phyloP scores from a whole-genome alignment of 352 stramenopile genomes.

The Phytophthora ohioensis region DNA sequence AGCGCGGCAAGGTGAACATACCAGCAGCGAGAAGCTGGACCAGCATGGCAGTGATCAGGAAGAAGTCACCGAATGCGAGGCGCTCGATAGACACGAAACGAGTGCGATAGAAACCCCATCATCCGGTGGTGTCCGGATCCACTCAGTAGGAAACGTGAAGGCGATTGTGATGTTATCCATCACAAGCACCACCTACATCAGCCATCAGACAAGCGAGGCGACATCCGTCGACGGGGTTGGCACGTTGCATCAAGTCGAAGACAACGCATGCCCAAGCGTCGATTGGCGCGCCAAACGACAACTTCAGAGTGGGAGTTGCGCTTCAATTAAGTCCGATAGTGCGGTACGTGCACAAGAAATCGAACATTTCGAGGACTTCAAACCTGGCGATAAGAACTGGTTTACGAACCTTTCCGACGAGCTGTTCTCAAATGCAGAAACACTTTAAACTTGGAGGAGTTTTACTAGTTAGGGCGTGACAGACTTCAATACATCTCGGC shows the following conservation, averaged over 20 bases:
- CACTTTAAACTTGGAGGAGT: too few relatives aligned
- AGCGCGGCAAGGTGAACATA: neutral
- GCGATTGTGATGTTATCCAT: slow-evolving; percentile 10
- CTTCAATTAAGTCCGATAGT: neutral
- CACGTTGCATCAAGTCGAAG: too few relatives aligned
- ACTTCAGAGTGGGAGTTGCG: slow-evolving; percentile 3
- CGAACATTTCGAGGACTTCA: neutral
- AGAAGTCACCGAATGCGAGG: neutral
- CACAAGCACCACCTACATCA: neutral
- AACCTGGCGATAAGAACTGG: slow-evolving; percentile 1
- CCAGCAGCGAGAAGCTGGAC: neutral
- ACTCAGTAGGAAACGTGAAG: neutral
- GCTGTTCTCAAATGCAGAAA: too few relatives aligned
- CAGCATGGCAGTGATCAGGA: slow-evolving; percentile 1
- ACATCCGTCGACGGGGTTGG: too few relatives aligned
- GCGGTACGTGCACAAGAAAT: too few relatives aligned
- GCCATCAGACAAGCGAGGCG: too few relatives aligned
- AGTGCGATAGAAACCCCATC: slow-evolving; percentile 28
- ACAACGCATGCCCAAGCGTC: neutral
- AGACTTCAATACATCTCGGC: too few relatives aligned
- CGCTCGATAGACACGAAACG: slow-evolving; percentile 7
- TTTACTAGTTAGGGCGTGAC: too few relatives aligned
- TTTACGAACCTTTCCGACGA: neutral
- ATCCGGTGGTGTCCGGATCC: slow-evolving; percentile 18
- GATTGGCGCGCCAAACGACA: slow-evolving; percentile 4